Evolutionary conservation across 805 yeast species (phyloP).

Genomic region (Nakazawaea populi): DNA sequence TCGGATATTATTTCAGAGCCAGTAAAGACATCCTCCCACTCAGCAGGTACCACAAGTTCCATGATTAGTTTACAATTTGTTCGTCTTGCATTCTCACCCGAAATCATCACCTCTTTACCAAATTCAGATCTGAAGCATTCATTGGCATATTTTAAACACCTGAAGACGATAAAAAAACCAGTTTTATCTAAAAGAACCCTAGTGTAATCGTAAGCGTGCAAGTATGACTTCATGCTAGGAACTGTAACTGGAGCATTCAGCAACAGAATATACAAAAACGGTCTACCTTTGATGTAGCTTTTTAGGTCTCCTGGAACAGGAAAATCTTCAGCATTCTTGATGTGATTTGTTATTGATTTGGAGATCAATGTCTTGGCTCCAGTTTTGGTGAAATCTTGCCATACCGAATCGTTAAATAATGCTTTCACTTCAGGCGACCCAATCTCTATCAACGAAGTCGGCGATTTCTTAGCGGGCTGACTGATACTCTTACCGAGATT

Average conservation of each 20-base stretch:
- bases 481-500: not conserved
- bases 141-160: conserved; percentile 50
- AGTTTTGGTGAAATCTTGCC: not conserved
- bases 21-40: conserved; percentile 13
- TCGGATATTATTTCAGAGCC: conserved; percentile 6
- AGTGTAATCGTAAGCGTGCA: conserved; percentile 60
- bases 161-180: conserved; percentile 73
- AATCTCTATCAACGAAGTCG: conserved; percentile 8
- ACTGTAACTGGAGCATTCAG: conserved; percentile 44
- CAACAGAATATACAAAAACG: conserved; percentile 51
- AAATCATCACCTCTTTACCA: conserved; percentile 36
- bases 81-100: not conserved
- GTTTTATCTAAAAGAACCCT: conserved; percentile 53
- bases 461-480: not conserved
- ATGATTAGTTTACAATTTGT: conserved; percentile 43
- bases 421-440: conserved; percentile 12
- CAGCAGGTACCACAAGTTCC: conserved; percentile 52
- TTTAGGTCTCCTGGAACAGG: conserved; percentile 43
- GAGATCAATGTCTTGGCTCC: not conserved
- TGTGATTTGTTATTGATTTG: conserved; percentile 16
- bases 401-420: conserved; percentile 1
- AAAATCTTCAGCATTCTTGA: conserved; percentile 18
- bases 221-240: conserved; percentile 51
- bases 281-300: conserved; percentile 46
- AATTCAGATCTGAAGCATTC: conserved; percentile 56